Base-by-base conservation (phyloP, 768 basidiomycete species). In the Albatrellus ellisii region DNA sequence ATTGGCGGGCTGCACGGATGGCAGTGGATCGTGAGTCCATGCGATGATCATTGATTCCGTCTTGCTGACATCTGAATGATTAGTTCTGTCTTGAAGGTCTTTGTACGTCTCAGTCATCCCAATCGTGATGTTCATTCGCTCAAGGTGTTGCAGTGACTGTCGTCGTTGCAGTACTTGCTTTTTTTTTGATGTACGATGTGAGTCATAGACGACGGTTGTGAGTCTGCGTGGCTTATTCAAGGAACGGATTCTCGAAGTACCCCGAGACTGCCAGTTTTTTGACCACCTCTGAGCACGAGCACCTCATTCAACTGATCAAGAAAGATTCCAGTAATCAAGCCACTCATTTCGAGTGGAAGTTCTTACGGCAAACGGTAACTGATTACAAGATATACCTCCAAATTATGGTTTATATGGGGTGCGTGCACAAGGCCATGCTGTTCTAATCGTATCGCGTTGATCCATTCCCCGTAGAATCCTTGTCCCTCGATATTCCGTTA, bases 21-120 rank as follows among this genome's bases (percentile, higher is more conserved):
- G 68, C 64, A 66, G 51, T 70, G 68, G 68, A 69, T 70, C 41
- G 68, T 69, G 40, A 54, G 65, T 57, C n/a, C 26, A 34, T 29
- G 6, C n/a, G 3, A 40, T 21, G 14, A 38, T n/a, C n/a, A 25
- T 20, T 18, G 14, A 1, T 1, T 32, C 28, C 9, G 18, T 21
- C 12, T 2, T 27, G 10, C 15, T 43, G n/a, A n/a, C n/a, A n/a
- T n/a, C n/a, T n/a, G n/a, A n/a, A n/a, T n/a, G n/a, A n/a, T 31
- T 3, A 25, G 12, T 34, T 27, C 38, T 32, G 20, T 36, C 27
- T 43, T 14, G 2, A 31, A n/a, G 17, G 25, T 6, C 8, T 38
- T n/a, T n/a, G n/a, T n/a, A n/a, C n/a, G n/a, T n/a, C n/a, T n/a
- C n/a, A n/a, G n/a, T n/a, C n/a, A n/a, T n/a, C n/a, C n/a, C n/a